phyloP scores from a whole-genome alignment of 768 basidiomycete species.

The Agaricus subrufescens region DNA sequence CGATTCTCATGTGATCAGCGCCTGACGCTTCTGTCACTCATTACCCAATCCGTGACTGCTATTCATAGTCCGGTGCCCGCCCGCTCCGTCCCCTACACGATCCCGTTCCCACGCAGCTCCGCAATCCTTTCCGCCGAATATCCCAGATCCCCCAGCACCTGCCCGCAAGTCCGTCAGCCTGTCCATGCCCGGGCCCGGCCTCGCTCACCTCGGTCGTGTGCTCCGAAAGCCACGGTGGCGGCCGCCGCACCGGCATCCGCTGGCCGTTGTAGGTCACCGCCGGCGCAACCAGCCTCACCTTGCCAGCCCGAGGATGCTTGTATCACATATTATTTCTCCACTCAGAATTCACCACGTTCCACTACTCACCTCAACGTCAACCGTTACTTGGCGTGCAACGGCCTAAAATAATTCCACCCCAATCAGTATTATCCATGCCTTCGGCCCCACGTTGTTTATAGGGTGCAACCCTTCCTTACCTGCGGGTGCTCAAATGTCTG shows the following conservation, averaged over 20 bases:
- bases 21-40: conserved; percentile 9
- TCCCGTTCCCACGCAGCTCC: conserved; percentile 34
- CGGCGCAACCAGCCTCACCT: conserved; percentile 74
- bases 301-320: conserved; percentile 72
- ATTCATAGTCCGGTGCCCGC: background rate
- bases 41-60: background rate
- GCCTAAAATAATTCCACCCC: conserved; percentile 40
- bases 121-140: conserved; percentile 33
- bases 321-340: conserved; percentile 13
- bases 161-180: conserved; percentile 10
- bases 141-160: conserved; percentile 40
- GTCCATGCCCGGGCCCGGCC: background rate
- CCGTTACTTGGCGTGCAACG: conserved; percentile 64
- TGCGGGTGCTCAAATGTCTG: conserved; percentile 90
- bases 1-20: conserved; percentile 5
- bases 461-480: conserved; percentile 20
- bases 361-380: conserved; percentile 70
- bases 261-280: conserved; percentile 79
- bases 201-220: conserved; percentile 68
- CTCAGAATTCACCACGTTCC: conserved; percentile 4
- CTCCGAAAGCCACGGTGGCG: conserved; percentile 87
- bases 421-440: conserved; percentile 6
- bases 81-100: conserved; percentile 20
- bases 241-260: conserved; percentile 65
- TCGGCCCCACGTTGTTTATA: conserved; percentile 7